Base-by-base conservation (phyloP, 1,284 basidiomycete species). In the Malassezia brasiliensis region DNA sequence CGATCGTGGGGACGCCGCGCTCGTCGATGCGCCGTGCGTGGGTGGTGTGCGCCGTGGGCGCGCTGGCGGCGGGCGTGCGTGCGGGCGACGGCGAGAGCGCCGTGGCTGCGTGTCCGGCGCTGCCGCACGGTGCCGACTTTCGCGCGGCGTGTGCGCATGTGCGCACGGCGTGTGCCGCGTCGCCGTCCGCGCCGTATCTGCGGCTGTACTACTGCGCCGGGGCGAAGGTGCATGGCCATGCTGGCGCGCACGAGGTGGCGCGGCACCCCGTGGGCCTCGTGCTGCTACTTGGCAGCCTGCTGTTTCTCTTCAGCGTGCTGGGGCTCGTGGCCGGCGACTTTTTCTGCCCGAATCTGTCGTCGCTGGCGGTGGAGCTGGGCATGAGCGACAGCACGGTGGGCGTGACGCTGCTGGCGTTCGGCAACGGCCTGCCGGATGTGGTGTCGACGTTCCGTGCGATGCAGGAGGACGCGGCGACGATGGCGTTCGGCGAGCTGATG, bases 391-490 rank as follows among this genome's bases (percentile, higher is more conserved):
- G 63, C 56, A 68, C 69, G 12, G 53, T 57, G 7, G 72, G 72
- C 19, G 70, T 74, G 34, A 72, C 72, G 28, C 63, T 74, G 44
- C 62, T 74, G 31, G 70, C 70, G 12, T 64, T 74, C 22, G 72
- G 72, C 20, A 74, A 74, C 90, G 71, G 69, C 5, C 62, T 65
- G 15, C 74, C 74, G 2, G 74, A 75, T 48, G 69, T 75, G 5
- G 96, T 96, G 75, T 86, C 88, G 11, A 96, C 93, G 0, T 96
- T 93, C 74, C 87, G 88, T 0, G 88, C 93, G 15, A 88, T 98
- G 83, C 83, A 83, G 44, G 80, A 84, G 14, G 79, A 85, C 66
- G 88, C 90, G 0, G 90, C 90, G 7, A 83, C 87, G 51, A 77
- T 98, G 50, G 93, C 93, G 0, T 83, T 98, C 47, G 93, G 93